Evolutionary conservation across 352 stramenopile genomes (phyloP).

Genomic region (Pythium biforme): DNA sequence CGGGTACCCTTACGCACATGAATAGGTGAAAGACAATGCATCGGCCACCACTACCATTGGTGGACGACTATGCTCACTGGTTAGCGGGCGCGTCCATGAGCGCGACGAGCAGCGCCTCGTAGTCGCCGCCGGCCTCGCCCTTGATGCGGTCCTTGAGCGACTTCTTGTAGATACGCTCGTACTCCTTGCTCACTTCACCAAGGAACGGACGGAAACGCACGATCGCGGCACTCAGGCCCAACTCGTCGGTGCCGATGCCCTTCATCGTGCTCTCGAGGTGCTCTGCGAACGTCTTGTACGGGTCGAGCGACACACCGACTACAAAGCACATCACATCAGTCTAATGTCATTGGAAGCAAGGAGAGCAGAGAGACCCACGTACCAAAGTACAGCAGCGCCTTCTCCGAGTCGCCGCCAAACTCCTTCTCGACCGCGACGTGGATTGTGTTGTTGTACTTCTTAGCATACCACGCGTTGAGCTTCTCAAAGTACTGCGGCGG

Average conservation of each 20-base stretch:
- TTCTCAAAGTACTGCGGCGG: constrained; percentile 53
- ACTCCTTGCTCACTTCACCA: constrained; percentile 27
- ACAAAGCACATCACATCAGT: constrained; percentile 1
- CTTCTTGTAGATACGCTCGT: constrained; percentile 35
- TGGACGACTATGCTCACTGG: neutral
- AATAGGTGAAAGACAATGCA: too few relatives aligned
- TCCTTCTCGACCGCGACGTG: constrained; percentile 57
- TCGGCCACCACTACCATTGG: neutral
- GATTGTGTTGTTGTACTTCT: constrained; percentile 66
- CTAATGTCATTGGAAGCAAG: neutral
- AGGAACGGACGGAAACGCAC: constrained; percentile 35
- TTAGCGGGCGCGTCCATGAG: constrained; percentile 30
- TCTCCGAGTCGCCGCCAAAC: constrained; percentile 60
- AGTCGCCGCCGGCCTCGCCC: constrained; percentile 36
- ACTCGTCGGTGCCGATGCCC: constrained; percentile 44
- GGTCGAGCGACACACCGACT: constrained; percentile 58
- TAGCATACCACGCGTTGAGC: constrained; percentile 65
- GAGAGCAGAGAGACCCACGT: constrained; percentile 22
- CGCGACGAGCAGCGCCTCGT: constrained; percentile 32
- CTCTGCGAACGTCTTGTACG: constrained; percentile 35
- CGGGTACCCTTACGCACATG: too few relatives aligned
- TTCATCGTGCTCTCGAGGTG: constrained; percentile 39
- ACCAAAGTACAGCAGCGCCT: constrained; percentile 67
- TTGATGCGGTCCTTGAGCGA: constrained; percentile 41
- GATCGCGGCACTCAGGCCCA: constrained; percentile 26